phyloP scores from a whole-genome alignment of 768 basidiomycete species.

The Calocybe cyanea region DNA sequence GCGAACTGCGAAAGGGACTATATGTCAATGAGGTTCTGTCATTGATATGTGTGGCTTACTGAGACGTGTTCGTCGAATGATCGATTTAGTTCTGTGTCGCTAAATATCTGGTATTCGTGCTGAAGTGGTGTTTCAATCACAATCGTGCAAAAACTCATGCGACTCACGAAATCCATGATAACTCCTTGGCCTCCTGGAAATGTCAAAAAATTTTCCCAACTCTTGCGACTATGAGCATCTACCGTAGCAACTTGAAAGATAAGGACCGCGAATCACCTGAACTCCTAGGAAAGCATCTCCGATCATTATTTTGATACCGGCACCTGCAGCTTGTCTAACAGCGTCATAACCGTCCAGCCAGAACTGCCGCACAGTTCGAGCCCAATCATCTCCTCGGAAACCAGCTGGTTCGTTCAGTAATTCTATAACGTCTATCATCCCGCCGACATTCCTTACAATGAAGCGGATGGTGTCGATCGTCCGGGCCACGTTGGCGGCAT shows the following conservation, averaged over 20 bases:
- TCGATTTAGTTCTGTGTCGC: slow-evolving; percentile 47
- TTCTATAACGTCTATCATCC: slow-evolving; percentile 60
- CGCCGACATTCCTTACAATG: slow-evolving; percentile 49
- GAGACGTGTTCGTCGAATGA: slow-evolving; percentile 54
- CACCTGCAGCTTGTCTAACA: slow-evolving; percentile 47
- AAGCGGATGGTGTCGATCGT: slow-evolving; percentile 59
- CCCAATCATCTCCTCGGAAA: slow-evolving; percentile 40
- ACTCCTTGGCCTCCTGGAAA: slow-evolving; percentile 50
- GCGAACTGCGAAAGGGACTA: slow-evolving; percentile 36
- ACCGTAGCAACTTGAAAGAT: neutral
- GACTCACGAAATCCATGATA: slow-evolving; percentile 58
- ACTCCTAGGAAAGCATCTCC: slow-evolving; percentile 70
- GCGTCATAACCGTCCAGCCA: slow-evolving; percentile 58
- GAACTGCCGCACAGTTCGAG: slow-evolving; percentile 44
- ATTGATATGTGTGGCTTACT: slow-evolving; percentile 26
- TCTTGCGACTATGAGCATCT: slow-evolving; percentile 19
- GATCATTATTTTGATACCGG: slow-evolving; percentile 59
- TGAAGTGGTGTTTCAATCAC: slow-evolving; percentile 19
- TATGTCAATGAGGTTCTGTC: neutral
- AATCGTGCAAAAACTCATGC: neutral
- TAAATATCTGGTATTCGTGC: slow-evolving; percentile 78
- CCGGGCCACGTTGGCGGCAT: slow-evolving; percentile 43
- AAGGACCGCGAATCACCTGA: slow-evolving; percentile 26
- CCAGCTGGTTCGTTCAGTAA: slow-evolving; percentile 69
- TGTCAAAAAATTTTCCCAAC: slow-evolving; percentile 58